Percentiles rank a stretch among this genome's conserved stretches.
Evolutionary conservation across 2,329 filamentous ascomycete genomes (phyloP).

Genomic region (Diaporthe amygdali): DNA sequence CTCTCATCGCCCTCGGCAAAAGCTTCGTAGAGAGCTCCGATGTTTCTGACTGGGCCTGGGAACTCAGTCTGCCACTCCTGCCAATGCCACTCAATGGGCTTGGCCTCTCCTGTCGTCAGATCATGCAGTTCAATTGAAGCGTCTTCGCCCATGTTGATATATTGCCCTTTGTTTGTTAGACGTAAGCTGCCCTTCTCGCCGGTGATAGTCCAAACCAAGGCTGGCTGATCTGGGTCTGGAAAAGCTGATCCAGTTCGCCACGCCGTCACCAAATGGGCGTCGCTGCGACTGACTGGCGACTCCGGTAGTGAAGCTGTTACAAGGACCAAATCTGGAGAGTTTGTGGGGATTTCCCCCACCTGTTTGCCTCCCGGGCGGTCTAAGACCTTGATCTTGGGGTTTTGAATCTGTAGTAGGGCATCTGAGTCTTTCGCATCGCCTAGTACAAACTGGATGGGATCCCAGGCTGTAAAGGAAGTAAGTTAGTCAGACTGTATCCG

Average conservation of each 20-base stretch:
- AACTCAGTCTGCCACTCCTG: slow-evolving; percentile 48
- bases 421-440: slow-evolving; percentile 48
- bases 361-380: slow-evolving; percentile 38
- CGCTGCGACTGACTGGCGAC: slow-evolving; percentile 30
- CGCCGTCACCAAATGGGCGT: slow-evolving; percentile 43
- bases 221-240: slow-evolving; percentile 43
- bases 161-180: slow-evolving; percentile 35
- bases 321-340: slow-evolving; percentile 32
- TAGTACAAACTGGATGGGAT: slow-evolving; percentile 49
- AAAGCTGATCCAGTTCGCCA: slow-evolving; percentile 50
- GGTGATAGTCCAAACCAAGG: slow-evolving; percentile 51
- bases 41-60: slow-evolving; percentile 58
- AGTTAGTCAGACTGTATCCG: slow-evolving; percentile 1
- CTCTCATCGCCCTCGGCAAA: not conserved
- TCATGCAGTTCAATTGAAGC: slow-evolving; percentile 56
- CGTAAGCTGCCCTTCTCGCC: slow-evolving; percentile 52
- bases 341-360: slow-evolving; percentile 37
- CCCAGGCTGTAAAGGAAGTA: slow-evolving; percentile 43
- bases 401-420: slow-evolving; percentile 50
- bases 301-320: slow-evolving; percentile 37
- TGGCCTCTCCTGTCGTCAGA: slow-evolving; percentile 48
- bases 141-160: slow-evolving; percentile 34
- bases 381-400: slow-evolving; percentile 42
- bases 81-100: slow-evolving; percentile 50
- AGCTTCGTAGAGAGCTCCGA: slow-evolving; percentile 52